Percentiles rank a stretch among this genome's conserved stretches.
Evolutionary conservation across 495 filamentous ascomycete species (phyloP).

Genomic region (Tuber magnatum): DNA sequence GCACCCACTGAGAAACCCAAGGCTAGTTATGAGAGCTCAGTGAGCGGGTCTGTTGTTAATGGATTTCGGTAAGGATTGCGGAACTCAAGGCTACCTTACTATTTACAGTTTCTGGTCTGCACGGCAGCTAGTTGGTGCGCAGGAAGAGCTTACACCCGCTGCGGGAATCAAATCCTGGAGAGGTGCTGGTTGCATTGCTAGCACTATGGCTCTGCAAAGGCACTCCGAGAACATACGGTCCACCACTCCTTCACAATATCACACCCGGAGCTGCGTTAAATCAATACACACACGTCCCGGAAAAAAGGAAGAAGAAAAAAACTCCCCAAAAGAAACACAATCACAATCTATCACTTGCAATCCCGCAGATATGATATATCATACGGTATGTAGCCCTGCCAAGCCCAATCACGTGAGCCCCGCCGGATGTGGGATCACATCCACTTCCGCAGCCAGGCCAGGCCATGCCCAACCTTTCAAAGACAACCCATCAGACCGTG

Average conservation of each 20-base stretch:
- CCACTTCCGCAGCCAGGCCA: too few relatives aligned
- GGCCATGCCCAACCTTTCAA: too few relatives aligned
- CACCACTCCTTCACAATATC: too few relatives aligned
- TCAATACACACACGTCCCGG: background rate
- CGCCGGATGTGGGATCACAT: too few relatives aligned
- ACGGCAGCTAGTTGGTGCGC: background rate
- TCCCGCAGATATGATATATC: too few relatives aligned
- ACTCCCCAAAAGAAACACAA: background rate
- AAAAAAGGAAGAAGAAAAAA: too few relatives aligned
- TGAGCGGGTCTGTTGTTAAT: background rate
- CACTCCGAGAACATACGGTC: background rate
- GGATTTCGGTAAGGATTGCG: background rate
- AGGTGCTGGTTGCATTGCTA: background rate
- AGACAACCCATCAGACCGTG: too few relatives aligned
- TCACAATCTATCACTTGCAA: background rate
- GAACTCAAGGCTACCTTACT: background rate
- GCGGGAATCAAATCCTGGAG: background rate
- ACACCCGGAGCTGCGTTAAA: too few relatives aligned
- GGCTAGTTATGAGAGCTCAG: too few relatives aligned
- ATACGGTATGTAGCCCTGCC: too few relatives aligned
- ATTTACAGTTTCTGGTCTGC: background rate
- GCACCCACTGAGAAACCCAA: background rate
- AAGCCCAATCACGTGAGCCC: too few relatives aligned
- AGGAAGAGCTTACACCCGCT: background rate
- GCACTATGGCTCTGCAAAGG: background rate